A percentile compares a stretch with the other conserved stretches of the same genome.
These are phyloP conservation scores for Gastrolobium villosum DNA, from an alignment of 306 rosid genomes.

Conservation along the genomic window DNA sequence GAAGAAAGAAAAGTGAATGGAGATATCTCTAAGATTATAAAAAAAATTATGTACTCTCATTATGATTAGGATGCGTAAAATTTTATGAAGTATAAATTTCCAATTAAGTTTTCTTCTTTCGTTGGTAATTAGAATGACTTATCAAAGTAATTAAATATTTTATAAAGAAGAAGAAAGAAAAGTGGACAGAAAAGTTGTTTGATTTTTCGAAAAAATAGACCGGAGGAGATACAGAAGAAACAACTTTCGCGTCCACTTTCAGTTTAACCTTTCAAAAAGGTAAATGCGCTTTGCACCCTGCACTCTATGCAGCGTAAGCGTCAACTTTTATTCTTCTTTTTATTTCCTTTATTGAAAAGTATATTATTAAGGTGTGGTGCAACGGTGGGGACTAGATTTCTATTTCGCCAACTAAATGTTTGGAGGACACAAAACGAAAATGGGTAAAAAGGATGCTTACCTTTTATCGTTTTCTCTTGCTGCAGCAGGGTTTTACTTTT, in stretches of 20 bases:
- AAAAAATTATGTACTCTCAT: too few relatives aligned
- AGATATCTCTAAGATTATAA: too few relatives aligned
- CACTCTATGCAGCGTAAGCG: conserved; percentile 53
- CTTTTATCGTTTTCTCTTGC: conserved; percentile 16
- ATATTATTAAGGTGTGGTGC: conserved; percentile 46
- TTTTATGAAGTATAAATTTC: too few relatives aligned
- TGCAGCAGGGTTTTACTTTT: conserved; percentile 32
- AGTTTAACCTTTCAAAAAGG: conserved; percentile 60
- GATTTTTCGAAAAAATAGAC: conserved; percentile 35
- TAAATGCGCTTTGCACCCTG: conserved; percentile 66
- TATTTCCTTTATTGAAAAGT: conserved; percentile 51
- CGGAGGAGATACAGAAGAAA: conserved; percentile 43
- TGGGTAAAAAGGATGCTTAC: conserved; percentile 27
- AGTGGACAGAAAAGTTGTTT: neutral
- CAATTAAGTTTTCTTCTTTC: too few relatives aligned
- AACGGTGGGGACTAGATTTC: conserved; percentile 56
- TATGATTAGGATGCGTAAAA: too few relatives aligned
- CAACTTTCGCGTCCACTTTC: conserved; percentile 43
- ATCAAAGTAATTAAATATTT: too few relatives aligned
- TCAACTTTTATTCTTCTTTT: conserved; percentile 61
- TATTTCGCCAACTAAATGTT: conserved; percentile 36
- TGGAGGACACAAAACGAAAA: conserved; percentile 34
- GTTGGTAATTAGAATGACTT: neutral
- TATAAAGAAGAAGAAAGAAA: neutral
- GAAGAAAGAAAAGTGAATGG: too few relatives aligned